Conservation (phyloP, 1,139 yeast genomes). For the Kurtzmaniella quercitrusa region DNA sequence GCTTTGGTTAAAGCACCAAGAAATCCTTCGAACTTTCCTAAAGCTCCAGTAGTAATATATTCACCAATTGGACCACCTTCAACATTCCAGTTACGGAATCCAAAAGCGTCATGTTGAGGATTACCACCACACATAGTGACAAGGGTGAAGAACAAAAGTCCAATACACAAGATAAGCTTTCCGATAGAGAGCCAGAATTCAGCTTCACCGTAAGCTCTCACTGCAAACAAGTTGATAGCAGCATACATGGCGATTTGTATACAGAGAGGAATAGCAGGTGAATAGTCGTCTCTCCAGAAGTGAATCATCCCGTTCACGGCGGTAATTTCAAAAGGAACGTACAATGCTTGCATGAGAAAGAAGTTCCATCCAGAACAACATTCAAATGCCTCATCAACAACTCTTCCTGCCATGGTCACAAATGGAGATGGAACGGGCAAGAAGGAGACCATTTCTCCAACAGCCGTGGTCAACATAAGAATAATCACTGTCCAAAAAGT, state of each 20-base stretch:
- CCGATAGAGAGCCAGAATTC: slow-evolving; percentile 81
- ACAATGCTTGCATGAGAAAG: slow-evolving; percentile 70
- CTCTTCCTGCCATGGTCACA: slow-evolving; percentile 51
- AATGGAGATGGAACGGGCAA: slow-evolving; percentile 68
- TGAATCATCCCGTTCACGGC: slow-evolving; percentile 76
- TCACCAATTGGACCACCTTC: slow-evolving; percentile 50
- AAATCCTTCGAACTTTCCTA: slow-evolving; percentile 72
- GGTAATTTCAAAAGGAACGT: slow-evolving; percentile 78
- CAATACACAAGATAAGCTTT: slow-evolving; percentile 67
- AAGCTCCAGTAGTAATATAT: slow-evolving; percentile 48
- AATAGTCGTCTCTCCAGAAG: slow-evolving; percentile 75
- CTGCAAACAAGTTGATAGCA: slow-evolving; percentile 67
- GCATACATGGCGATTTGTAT: slow-evolving; percentile 62
- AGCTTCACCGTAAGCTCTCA: slow-evolving; percentile 67
- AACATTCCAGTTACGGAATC: slow-evolving; percentile 61
- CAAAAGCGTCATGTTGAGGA: slow-evolving; percentile 61
- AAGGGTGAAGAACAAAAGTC: slow-evolving; percentile 68
- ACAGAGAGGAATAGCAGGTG: slow-evolving; percentile 59
- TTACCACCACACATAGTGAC: slow-evolving; percentile 85
- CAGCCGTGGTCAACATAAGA: slow-evolving; percentile 59
- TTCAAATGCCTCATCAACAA: slow-evolving; percentile 66
- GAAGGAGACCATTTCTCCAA: slow-evolving; percentile 82
- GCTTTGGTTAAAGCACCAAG: slow-evolving; percentile 58
- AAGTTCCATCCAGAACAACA: slow-evolving; percentile 80
- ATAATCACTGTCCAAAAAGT: slow-evolving; percentile 48